phyloP scores from a whole-genome alignment of 805 yeast species.

The Candida hispaniensis region DNA sequence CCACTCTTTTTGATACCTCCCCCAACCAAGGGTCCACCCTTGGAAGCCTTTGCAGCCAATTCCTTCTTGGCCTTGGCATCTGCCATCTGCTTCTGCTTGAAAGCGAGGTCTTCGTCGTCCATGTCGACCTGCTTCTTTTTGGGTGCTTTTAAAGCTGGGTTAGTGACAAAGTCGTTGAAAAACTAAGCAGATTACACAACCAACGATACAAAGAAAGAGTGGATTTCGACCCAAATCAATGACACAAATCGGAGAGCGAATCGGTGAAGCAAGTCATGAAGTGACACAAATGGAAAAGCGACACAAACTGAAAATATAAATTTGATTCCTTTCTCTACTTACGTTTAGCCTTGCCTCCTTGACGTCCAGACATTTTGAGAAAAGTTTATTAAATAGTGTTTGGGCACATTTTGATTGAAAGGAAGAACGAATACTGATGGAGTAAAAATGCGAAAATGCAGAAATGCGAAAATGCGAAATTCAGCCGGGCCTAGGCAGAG shows the following conservation, averaged over 20 bases:
- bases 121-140: constrained; percentile 74
- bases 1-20: constrained; percentile 86
- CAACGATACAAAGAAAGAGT: neutral
- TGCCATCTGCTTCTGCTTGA: constrained; percentile 88
- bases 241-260: neutral
- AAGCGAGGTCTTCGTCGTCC: constrained; percentile 84
- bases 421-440: neutral
- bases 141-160: constrained; percentile 46
- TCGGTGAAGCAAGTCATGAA: neutral
- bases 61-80: constrained; percentile 90
- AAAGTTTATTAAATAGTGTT: neutral
- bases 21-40: constrained; percentile 85
- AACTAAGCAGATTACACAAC: neutral
- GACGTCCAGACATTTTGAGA: constrained; percentile 79
- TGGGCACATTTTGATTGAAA: neutral
- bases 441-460: neutral
- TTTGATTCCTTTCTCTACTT: too few relatives aligned
- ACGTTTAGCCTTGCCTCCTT: constrained; percentile 95
- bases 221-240: neutral
- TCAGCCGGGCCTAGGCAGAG: neutral
- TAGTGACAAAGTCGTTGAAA: neutral
- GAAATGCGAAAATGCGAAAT: neutral
- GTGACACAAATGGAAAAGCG: neutral
- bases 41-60: constrained; percentile 72
- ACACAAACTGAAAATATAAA: neutral